phyloP scores from a whole-genome alignment of 129 eudicot genomes.

The Chrysanthemum makinoi region DNA sequence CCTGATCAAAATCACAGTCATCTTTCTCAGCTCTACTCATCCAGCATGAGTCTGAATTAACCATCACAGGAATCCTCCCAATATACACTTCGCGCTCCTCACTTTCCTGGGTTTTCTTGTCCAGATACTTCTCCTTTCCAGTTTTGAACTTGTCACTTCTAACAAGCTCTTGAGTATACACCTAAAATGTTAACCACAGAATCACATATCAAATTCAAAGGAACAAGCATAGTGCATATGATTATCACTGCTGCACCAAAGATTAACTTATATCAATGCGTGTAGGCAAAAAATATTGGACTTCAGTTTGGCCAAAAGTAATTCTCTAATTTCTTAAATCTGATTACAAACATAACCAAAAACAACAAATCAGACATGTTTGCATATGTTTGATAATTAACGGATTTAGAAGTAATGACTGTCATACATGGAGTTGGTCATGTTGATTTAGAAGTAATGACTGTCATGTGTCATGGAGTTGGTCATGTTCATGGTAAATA shows the following conservation, averaged over 20 bases:
- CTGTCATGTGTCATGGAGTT: too few relatives aligned
- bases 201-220: conserved; percentile 15
- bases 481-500: too few relatives aligned
- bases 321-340: too few relatives aligned
- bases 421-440: too few relatives aligned
- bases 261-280: not conserved
- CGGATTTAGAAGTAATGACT: not conserved
- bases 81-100: conserved; percentile 42
- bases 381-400: not conserved
- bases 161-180: conserved; percentile 54
- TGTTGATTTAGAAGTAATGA: not conserved
- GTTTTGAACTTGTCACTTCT: conserved; percentile 86
- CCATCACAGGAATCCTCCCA: conserved; percentile 94
- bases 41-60: conserved; percentile 87
- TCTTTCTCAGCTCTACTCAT: conserved; percentile 54
- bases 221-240: conserved; percentile 7
- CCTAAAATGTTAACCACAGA: conserved; percentile 39
- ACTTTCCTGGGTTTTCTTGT: conserved; percentile 37
- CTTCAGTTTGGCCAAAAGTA: too few relatives aligned
- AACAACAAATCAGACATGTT: conserved; percentile 2
- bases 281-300: not conserved
- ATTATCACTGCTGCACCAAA: not conserved
- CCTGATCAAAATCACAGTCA: conserved; percentile 87
- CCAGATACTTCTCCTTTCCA: conserved; percentile 53
- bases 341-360: too few relatives aligned